phyloP scores from a whole-genome alignment of 805 yeast genomes.

The Tetrapisispora namnaoensis region DNA sequence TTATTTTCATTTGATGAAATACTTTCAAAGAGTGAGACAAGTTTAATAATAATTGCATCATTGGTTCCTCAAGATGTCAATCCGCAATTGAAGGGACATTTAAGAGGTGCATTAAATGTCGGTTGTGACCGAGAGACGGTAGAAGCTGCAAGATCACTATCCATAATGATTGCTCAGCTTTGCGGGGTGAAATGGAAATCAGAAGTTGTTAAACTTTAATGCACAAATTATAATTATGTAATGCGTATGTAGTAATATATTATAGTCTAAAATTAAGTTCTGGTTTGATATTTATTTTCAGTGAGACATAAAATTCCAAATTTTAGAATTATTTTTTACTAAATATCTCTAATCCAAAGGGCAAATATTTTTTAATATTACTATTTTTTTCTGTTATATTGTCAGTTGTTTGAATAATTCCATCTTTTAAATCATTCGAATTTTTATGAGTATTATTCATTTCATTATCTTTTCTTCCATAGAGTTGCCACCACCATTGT shows the following conservation, averaged over 20 bases:
- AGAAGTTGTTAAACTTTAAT: slow-evolving; percentile 24
- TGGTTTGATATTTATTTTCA: not conserved
- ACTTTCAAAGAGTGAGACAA: slow-evolving; percentile 57
- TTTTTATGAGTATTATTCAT: slow-evolving; percentile 33
- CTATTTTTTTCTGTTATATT: not conserved
- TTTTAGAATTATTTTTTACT: slow-evolving; percentile 3
- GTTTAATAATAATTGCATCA: slow-evolving; percentile 66
- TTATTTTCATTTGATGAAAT: slow-evolving; percentile 59
- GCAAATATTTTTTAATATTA: not conserved
- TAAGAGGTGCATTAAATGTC: slow-evolving; percentile 72
- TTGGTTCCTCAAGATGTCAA: slow-evolving; percentile 88
- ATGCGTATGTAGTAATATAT: slow-evolving; percentile 1
- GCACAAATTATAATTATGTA: not conserved
- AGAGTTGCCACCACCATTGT: slow-evolving; percentile 86
- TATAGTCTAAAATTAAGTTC: not conserved
- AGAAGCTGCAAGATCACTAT: slow-evolving; percentile 47
- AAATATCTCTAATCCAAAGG: slow-evolving; percentile 19
- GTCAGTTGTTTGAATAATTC: not conserved
- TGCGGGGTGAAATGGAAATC: slow-evolving; percentile 55
- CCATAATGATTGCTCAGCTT: slow-evolving; percentile 61
- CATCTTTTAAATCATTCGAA: not conserved
- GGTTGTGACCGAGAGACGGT: slow-evolving; percentile 64
- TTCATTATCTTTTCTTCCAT: slow-evolving; percentile 65
- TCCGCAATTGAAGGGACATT: slow-evolving; percentile 86
- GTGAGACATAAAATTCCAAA: not conserved